Evolutionary conservation across 108 stramenopile species (phyloP).

Genomic region (Cylindrotheca closterium): DNA sequence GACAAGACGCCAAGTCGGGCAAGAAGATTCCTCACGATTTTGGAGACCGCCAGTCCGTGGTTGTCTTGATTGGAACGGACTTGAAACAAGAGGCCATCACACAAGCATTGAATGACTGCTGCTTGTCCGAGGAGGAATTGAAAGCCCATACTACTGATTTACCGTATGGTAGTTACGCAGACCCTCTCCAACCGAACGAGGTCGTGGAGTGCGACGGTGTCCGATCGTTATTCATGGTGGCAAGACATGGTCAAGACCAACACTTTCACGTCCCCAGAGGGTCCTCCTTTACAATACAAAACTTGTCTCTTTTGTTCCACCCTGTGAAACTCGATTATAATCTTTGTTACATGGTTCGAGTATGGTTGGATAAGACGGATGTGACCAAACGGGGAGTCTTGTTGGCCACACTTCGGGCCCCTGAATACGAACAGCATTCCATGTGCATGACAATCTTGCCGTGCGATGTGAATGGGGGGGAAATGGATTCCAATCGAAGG

Average conservation of each 20-base stretch:
- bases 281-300: conserved; percentile 4
- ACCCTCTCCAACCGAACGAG: conserved; percentile 13
- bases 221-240: conserved; percentile 8
- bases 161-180: conserved; percentile 6
- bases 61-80: conserved; percentile 66
- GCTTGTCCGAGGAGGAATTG: conserved; percentile 55
- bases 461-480: conserved; percentile 3
- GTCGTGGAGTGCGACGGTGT: conserved; percentile 7
- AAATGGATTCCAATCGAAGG: conserved; percentile 2
- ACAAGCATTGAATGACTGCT: conserved; percentile 40
- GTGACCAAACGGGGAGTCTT: background rate
- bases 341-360: background rate
- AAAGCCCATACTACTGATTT: conserved; percentile 11
- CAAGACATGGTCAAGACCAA: conserved; percentile 13
- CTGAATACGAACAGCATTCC: conserved; percentile 3
- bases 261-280: conserved; percentile 12
- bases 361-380: conserved; percentile 16
- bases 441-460: conserved; percentile 5
- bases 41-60: conserved; percentile 72
- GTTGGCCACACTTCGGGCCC: conserved; percentile 5
- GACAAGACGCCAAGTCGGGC: background rate
- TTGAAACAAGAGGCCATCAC: conserved; percentile 36
- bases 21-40: conserved; percentile 21
- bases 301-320: background rate
- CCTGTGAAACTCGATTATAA: background rate